Base-by-base conservation (phyloP, 306 rosid genomes). In the Cicer judaicum region DNA sequence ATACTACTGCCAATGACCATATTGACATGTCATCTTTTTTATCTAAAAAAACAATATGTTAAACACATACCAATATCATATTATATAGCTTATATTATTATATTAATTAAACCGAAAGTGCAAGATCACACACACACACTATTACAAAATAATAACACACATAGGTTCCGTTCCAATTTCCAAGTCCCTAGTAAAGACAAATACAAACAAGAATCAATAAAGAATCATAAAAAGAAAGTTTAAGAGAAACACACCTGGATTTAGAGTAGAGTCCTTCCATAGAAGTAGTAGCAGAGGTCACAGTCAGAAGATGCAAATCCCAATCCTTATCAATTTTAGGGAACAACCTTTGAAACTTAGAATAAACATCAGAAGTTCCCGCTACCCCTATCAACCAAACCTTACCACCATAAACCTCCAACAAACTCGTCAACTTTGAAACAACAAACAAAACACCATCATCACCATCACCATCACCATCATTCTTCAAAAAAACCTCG, bases 301-400 rank as follows among this genome's bases (percentile, higher is more conserved):
- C 86, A 80, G 99, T 90, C 78, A 95, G 78, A 5, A 83, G 68
- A 76, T 87, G 88, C 77, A 95, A 83, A 83, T 85, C 97, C 99
- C 91, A 95, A 73, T 90, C 92, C 59, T 82, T 92, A 52, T 87
- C 91, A 9, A 88, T 72, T 1, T 59, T 68, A 8, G 92, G 91
- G 54, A 90, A 92, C 82, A 73, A 53, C 49, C 74, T 76, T 12
- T 80, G 10, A 15, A 95, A 84, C 92, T 87, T 92, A 7, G 76
- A 68, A 64, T 87, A 87, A 0, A 70, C 72, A 16, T 89, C 93
- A 10, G 74, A 46, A 14, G 74, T 85, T 72, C 82, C 92, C 0
- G 87, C 90, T 47, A 82, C 86, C 1, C 95, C 97, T 2, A 92
- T 70, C 84, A 95, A 12, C 99, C 99, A 90, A 34, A 95, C 8